Percentiles rank a stretch among this genome's conserved stretches.
Evolutionary conservation across 2,329 filamentous ascomycete genomes (phyloP).

Genomic region (Apiospora rasikravindrae): DNA sequence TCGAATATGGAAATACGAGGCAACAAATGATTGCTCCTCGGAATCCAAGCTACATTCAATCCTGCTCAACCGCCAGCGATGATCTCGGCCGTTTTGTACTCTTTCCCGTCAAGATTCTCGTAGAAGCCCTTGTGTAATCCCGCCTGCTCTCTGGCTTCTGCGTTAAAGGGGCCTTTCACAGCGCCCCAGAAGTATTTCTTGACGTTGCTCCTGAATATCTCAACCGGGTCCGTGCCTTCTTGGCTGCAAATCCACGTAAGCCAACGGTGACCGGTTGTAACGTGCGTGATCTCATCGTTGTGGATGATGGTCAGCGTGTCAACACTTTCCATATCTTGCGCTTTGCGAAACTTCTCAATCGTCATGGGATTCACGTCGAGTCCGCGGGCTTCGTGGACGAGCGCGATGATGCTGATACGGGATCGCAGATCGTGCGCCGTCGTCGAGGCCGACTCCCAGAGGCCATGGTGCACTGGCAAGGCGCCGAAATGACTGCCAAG

Average conservation of each 20-base stretch:
- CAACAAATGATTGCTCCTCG: neutral
- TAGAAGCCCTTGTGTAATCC: slow-evolving; percentile 51
- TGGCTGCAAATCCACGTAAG: slow-evolving; percentile 52
- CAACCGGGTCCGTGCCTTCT: slow-evolving; percentile 49
- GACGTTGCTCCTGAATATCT: slow-evolving; percentile 50
- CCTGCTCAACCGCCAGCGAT: slow-evolving; percentile 36
- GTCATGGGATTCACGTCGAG: slow-evolving; percentile 53
- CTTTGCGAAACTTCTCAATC: slow-evolving; percentile 51
- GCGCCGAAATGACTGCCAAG: slow-evolving; percentile 50
- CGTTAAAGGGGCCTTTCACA: slow-evolving; percentile 51
- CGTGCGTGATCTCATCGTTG: slow-evolving; percentile 54
- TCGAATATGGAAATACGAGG: neutral
- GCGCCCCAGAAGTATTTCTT: slow-evolving; percentile 47
- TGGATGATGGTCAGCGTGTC: slow-evolving; percentile 49
- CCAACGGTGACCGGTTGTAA: slow-evolving; percentile 53
- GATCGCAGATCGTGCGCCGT: slow-evolving; percentile 51
- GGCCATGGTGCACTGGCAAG: slow-evolving; percentile 50
- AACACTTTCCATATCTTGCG: slow-evolving; percentile 47
- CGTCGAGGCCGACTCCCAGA: slow-evolving; percentile 49
- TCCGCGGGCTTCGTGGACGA: slow-evolving; percentile 53
- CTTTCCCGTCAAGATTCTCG: slow-evolving; percentile 36
- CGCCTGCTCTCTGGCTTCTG: slow-evolving; percentile 47
- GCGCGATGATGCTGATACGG: slow-evolving; percentile 51
- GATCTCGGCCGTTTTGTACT: slow-evolving; percentile 34
- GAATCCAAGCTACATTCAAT: neutral